Percentiles rank a stretch among this genome's conserved stretches.
These are phyloP conservation scores for Aspergillus bertholletiae DNA, from an alignment of 495 filamentous ascomycete species.

Conservation along the genomic window DNA sequence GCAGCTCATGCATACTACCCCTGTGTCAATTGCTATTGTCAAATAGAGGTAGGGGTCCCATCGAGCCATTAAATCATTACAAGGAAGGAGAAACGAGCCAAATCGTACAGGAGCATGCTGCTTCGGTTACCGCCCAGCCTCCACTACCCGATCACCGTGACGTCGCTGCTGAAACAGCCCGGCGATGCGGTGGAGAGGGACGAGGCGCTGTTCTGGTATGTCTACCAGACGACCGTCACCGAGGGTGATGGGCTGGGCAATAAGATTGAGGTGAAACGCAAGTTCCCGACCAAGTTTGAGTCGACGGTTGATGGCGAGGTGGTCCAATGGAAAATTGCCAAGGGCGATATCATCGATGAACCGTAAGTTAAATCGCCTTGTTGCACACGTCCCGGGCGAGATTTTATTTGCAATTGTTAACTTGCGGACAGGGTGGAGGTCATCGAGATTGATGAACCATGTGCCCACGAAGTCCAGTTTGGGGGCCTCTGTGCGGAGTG, in stretches of 20 bases:
- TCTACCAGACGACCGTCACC: slow-evolving; percentile 70
- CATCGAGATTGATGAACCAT: slow-evolving; percentile 84
- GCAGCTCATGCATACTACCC: slow-evolving; percentile 15
- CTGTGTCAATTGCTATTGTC: slow-evolving; percentile 1
- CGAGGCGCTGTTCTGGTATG: slow-evolving; percentile 77
- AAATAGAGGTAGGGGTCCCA: slow-evolving; percentile 11
- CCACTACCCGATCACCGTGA: slow-evolving; percentile 94
- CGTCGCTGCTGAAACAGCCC: slow-evolving; percentile 71
- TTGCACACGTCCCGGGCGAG: neutral
- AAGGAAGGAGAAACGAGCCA: slow-evolving; percentile 7
- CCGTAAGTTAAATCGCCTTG: slow-evolving; percentile 38
- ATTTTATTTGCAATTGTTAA: slow-evolving; percentile 14
- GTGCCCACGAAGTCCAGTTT: slow-evolving; percentile 86
- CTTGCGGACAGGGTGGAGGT: slow-evolving; percentile 45
- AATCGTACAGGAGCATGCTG: slow-evolving; percentile 38
- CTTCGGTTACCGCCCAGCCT: slow-evolving; percentile 54
- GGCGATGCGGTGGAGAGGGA: slow-evolving; percentile 71
- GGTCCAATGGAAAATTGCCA: slow-evolving; percentile 66
- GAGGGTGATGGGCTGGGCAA: slow-evolving; percentile 71
- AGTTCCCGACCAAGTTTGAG: slow-evolving; percentile 72
- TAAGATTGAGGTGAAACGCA: slow-evolving; percentile 62
- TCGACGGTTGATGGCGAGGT: slow-evolving; percentile 77
- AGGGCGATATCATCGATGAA: slow-evolving; percentile 64
- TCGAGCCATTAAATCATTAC: slow-evolving; percentile 7
- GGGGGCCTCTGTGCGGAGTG: slow-evolving; percentile 86